Evolutionary conservation across 306 rosid species (phyloP).

Genomic region (Ziziphus jujuba): DNA sequence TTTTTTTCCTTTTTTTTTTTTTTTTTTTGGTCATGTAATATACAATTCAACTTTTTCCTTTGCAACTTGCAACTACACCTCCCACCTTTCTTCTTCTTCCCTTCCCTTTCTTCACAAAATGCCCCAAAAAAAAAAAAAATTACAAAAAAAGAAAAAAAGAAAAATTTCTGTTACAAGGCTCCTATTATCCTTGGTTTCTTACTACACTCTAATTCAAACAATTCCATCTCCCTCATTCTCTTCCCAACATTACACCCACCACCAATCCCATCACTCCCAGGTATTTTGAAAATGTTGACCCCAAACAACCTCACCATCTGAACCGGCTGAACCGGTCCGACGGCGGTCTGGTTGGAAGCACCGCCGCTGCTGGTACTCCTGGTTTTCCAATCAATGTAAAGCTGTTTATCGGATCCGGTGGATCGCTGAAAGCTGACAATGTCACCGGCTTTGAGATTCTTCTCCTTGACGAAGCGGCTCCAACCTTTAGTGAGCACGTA

Average conservation of each 20-base stretch:
- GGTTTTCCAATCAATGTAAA: conserved; percentile 70
- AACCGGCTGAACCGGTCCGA: conserved; percentile 50
- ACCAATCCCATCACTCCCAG: conserved; percentile 33
- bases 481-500: conserved; percentile 93
- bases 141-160: not conserved
- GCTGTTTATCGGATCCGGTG: conserved; percentile 70
- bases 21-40: conserved; percentile 21
- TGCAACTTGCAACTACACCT: conserved; percentile 53
- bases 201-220: conserved; percentile 59
- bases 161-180: conserved; percentile 60
- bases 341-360: conserved; percentile 12
- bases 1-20: not conserved
- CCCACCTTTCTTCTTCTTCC: not conserved
- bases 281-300: conserved; percentile 75
- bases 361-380: no score
- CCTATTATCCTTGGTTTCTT: conserved; percentile 87
- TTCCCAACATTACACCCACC: conserved; percentile 57
- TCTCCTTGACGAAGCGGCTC: conserved; percentile 98
- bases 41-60: conserved; percentile 50
- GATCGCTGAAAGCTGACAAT: conserved; percentile 71
- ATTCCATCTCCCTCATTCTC: conserved; percentile 63
- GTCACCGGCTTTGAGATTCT: conserved; percentile 86
- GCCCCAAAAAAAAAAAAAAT: conserved; percentile 15
- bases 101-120: conserved; percentile 30
- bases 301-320: conserved; percentile 85